A percentile compares a stretch with the other conserved stretches of the same genome.
phyloP scores from a whole-genome alignment of 2,329 filamentous ascomycete species.

The Cercospora citrullina region DNA sequence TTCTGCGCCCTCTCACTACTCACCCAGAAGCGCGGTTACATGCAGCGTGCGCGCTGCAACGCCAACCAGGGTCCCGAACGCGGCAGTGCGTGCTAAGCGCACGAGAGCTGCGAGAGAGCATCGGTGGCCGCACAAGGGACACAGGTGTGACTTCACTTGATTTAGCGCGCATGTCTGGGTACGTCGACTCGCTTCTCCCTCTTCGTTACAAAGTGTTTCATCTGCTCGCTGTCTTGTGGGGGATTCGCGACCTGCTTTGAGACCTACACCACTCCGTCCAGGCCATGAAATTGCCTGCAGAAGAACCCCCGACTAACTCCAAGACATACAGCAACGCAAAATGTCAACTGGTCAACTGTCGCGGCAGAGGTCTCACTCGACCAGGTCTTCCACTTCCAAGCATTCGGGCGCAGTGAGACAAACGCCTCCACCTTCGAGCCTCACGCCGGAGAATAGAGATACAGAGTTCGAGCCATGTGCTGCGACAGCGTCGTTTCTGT shows the following conservation, averaged over 20 bases:
- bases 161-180: conserved; percentile 40
- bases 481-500: conserved; percentile 84
- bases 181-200: conserved; percentile 29
- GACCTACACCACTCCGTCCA: conserved; percentile 21
- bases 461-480: conserved; percentile 79
- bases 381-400: conserved; percentile 16
- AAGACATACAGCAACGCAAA: conserved; percentile 28
- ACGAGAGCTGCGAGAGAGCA: conserved; percentile 36
- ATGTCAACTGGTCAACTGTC: conserved; percentile 49
- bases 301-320: conserved; percentile 29
- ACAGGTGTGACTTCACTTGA: conserved; percentile 31
- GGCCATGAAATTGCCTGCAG: conserved; percentile 28
- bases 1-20: background rate
- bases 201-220: conserved; percentile 30
- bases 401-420: conserved; percentile 20
- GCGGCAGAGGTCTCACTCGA: conserved; percentile 43
- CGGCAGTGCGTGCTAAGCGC: conserved; percentile 31
- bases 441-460: conserved; percentile 50
- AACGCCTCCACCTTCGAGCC: conserved; percentile 45
- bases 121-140: conserved; percentile 23
- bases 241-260: conserved; percentile 24
- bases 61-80: conserved; percentile 26
- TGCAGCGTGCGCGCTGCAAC: conserved; percentile 40
- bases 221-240: conserved; percentile 29
- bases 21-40: conserved; percentile 42